Conservation (phyloP, 495 filamentous ascomycete species). For the Penicillium odoratum region DNA sequence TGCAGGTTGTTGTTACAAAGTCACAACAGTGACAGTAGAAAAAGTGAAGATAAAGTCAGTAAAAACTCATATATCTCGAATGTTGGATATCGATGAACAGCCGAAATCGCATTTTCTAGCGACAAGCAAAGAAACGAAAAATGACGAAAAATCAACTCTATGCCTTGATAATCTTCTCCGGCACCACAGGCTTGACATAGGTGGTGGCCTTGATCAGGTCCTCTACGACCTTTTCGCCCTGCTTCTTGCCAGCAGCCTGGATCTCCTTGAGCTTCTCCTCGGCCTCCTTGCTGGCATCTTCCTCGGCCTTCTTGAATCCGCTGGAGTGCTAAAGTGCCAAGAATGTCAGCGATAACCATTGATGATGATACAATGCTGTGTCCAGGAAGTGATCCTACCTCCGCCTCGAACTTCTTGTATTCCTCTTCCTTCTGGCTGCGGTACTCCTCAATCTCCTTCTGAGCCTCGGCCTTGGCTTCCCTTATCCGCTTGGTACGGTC, state of each 20-base stretch:
- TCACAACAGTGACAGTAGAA: not conserved
- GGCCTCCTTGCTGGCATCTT: slow-evolving; percentile 80
- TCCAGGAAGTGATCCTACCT: slow-evolving; percentile 55
- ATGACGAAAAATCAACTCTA: slow-evolving; percentile 28
- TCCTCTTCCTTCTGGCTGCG: slow-evolving; percentile 86
- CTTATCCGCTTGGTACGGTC: slow-evolving; percentile 97
- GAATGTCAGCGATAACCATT: not conserved
- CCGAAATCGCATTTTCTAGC: slow-evolving; percentile 25
- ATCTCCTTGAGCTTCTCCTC: slow-evolving; percentile 81
- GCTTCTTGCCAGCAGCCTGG: slow-evolving; percentile 72
- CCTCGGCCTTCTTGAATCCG: slow-evolving; percentile 84
- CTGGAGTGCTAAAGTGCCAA: slow-evolving; percentile 65
- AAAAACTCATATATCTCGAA: slow-evolving; percentile 26
- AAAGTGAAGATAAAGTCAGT: not conserved
- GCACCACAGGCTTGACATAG: slow-evolving; percentile 71
- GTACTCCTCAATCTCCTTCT: slow-evolving; percentile 98
- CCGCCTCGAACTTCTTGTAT: slow-evolving; percentile 90
- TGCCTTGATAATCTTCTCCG: slow-evolving; percentile 51
- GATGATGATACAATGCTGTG: not conserved
- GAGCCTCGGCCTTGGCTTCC: slow-evolving; percentile 90
- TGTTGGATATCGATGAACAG: slow-evolving; percentile 32
- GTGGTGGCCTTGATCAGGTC: slow-evolving; percentile 77
- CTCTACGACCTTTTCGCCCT: slow-evolving; percentile 74
- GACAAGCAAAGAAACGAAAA: slow-evolving; percentile 21
- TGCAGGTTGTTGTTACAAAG: not conserved